Base-by-base conservation (phyloP, 805 yeast genomes). In the Candida chilensis region DNA sequence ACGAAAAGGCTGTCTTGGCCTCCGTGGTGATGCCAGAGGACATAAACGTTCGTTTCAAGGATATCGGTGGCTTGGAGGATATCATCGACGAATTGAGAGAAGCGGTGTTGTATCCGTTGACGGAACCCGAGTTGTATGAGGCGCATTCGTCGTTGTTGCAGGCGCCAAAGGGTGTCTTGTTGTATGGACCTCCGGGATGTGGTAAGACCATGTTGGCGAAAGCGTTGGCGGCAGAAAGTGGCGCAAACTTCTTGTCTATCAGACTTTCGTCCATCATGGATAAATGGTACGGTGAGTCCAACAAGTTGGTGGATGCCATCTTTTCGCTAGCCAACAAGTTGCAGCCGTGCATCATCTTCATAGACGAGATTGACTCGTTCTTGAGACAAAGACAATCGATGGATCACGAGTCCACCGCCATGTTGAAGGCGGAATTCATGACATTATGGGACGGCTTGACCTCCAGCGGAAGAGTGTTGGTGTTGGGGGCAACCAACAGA, bases 181-280 rank as follows among this genome's bases (percentile, higher is more conserved):
- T 88, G 29, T 78, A 85, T 48, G 97, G 97, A 0, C 96, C 97
- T 3, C 97, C 97, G 0, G 97, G 97, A 0, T 90, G 96, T 53
- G 97, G 97, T 32, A 90, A 90, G 56, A 90, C 97, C 3, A 85
- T 90, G 96, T 63, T 90, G 42, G 97, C 96, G 7, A 90, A 88
- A 54, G 96, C 96, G 0, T 68, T 90, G 22, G 97, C 97, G 1
- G 71, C 75, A 33, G 96, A 88, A 52, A 78, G 94, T 40, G 86
- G 85, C 1, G 97, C 97, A 0, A 86, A 79, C 42, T 90, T 90
- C 56, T 71, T 90, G 29, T 86, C 88, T 44, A 81, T 90, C 30
- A 70, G 95, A 52, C 83, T 90, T 94, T 86, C 95, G 16, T 77
- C 90, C 3, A 75, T 90, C 12, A 83, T 88, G 90, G 96, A 92